A percentile compares a stretch with the other conserved stretches of the same genome.
Evolutionary conservation across 2,329 filamentous ascomycete genomes (phyloP).

Genomic region (Aspergillus pseudoterreus): DNA sequence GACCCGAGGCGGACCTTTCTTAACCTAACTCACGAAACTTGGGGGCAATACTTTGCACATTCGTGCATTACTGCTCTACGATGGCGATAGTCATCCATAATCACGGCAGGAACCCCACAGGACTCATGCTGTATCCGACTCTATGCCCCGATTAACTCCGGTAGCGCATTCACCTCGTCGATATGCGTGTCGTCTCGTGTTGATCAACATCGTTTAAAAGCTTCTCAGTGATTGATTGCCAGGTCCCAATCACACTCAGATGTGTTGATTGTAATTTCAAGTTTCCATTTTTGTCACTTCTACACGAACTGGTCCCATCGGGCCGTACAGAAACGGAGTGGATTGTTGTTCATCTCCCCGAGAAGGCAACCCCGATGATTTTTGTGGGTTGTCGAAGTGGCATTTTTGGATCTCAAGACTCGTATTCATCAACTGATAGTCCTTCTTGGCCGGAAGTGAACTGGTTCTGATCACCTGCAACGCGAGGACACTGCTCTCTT

Average conservation of each 20-base stretch:
- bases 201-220: not conserved
- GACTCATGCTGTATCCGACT: not conserved
- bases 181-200: not conserved
- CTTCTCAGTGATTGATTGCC: not conserved
- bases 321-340: not conserved
- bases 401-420: not conserved
- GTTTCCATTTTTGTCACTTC: not conserved
- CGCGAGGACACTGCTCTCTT: not conserved
- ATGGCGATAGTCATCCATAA: not conserved
- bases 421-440: not conserved
- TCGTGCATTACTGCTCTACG: not conserved
- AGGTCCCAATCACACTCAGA: not conserved
- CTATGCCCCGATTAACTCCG: not conserved
- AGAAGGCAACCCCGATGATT: not conserved
- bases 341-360: not conserved
- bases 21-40: not conserved
- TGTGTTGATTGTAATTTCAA: not conserved
- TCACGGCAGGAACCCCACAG: not conserved
- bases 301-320: not conserved
- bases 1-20: not conserved
- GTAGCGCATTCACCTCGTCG: not conserved
- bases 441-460: not conserved
- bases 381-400: not conserved
- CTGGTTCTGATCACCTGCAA: not conserved
- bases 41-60: not conserved